A percentile compares a stretch with the other conserved stretches of the same genome.
phyloP scores from a whole-genome alignment of 192 early-diverging fungal species.

The Backusella liffmaniae region DNA sequence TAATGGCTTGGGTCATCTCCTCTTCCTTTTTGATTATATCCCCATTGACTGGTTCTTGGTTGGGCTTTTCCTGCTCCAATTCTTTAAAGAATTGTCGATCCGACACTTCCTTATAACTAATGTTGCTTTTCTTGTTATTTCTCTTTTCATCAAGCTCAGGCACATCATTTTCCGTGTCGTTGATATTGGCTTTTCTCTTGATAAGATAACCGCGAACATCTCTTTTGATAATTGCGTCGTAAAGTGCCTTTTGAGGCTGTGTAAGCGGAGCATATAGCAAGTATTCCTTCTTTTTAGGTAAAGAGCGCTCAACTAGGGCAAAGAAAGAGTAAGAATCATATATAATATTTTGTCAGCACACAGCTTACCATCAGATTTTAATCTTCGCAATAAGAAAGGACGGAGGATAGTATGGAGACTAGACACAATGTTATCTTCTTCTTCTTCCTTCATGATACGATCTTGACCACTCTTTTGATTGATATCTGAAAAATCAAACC shows the following conservation, averaged over 20 bases:
- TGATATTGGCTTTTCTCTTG: conserved; percentile 15
- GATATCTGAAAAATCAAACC: conserved; percentile 80
- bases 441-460: conserved; percentile 66
- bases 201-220: conserved; percentile 64
- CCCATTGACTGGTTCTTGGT: neutral
- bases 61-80: conserved; percentile 18
- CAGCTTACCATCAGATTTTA: conserved; percentile 67
- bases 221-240: conserved; percentile 62
- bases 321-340: neutral
- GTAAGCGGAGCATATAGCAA: conserved; percentile 78
- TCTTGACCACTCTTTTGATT: conserved; percentile 61
- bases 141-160: conserved; percentile 35
- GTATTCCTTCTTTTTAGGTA: conserved; percentile 93
- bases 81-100: conserved; percentile 29
- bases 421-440: conserved; percentile 63
- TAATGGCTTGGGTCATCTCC: conserved; percentile 15
- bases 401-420: conserved; percentile 89
- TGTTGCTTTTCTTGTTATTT: conserved; percentile 33
- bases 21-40: conserved; percentile 16
- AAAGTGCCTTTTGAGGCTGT: conserved; percentile 65
- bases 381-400: conserved; percentile 58
- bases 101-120: conserved; percentile 30
- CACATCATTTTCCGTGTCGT: conserved; percentile 14
- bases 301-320: conserved; percentile 72
- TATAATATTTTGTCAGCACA: too few relatives aligned